Percentiles rank a stretch among this genome's conserved stretches.
phyloP scores from a whole-genome alignment of 441 rosid genomes.

The Croton setiger region DNA sequence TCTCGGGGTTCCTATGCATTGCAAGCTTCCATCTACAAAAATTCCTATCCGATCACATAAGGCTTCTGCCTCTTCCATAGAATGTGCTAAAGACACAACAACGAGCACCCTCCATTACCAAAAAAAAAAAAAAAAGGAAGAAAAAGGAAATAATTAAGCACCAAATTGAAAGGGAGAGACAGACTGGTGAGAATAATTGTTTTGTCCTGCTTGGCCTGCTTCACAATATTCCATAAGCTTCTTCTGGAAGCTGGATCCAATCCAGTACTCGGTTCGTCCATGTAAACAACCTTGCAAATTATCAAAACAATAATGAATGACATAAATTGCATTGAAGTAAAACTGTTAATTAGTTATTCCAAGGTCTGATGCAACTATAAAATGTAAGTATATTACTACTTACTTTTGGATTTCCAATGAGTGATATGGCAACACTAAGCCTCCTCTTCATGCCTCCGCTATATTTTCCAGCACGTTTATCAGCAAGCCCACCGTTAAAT shows the following conservation, averaged over 20 bases:
- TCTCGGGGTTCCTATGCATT: conserved; percentile 78
- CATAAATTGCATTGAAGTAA: conserved; percentile 14
- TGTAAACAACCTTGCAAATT: conserved; percentile 69
- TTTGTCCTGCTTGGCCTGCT: conserved; percentile 68
- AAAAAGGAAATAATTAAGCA: background rate
- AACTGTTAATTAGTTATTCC: conserved; percentile 3
- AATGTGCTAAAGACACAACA: conserved; percentile 61
- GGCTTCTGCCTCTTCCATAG: conserved; percentile 97
- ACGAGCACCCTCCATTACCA: conserved; percentile 15
- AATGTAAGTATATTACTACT: conserved; percentile 5
- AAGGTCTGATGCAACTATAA: conserved; percentile 6
- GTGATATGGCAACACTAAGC: conserved; percentile 93
- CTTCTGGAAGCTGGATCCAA: conserved; percentile 94
- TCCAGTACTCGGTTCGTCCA: conserved; percentile 97
- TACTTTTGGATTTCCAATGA: conserved; percentile 91
- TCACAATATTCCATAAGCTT: conserved; percentile 77
- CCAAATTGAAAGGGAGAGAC: background rate
- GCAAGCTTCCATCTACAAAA: conserved; percentile 78
- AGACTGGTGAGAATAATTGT: conserved; percentile 89
- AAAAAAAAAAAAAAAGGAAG: background rate
- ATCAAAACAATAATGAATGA: conserved; percentile 1
- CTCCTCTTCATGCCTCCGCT: conserved; percentile 99
- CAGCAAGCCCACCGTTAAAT: conserved; percentile 72
- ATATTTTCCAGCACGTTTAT: conserved; percentile 82
- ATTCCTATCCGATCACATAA: conserved; percentile 85